Evolutionary conservation across 2,329 filamentous ascomycete genomes (phyloP), one percentile per base, ranked within the genome.

Genomic region (Acrocalymma vagum): DNA sequence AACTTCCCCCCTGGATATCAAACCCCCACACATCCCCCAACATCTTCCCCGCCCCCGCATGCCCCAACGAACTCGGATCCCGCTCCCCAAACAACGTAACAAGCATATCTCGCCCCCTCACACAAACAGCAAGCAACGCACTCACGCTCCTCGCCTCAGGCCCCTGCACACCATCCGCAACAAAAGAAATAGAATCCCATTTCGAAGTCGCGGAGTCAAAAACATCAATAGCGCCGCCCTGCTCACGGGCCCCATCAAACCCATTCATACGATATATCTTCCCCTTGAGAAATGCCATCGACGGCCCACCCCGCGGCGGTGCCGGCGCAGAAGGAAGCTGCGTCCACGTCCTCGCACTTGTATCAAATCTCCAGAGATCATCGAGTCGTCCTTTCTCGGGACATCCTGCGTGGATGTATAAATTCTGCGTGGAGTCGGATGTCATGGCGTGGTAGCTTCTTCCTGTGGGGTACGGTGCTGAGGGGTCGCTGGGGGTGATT

Each of bases 251-350:
- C 1, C 87, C 89, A 64, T 93, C 87, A 55, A 86, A 93, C 0
- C 90, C 90, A 47, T 90, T 88, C 73, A 90, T 92, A 18, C 90
- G 80, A 70, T 86, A 95, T 6, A 95, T 67, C 16, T 83, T 80
- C 16, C 81, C 82, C 38, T 80, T 78, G 29, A 78, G 78, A 36
- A 85, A 78, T 1, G 85, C 82, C 17, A 95, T 82, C 4, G 83
- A 81, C 0, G 87, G 74, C 2, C 88, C 89, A 15, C 84, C 84
- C 31, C 89, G 78, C 0, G 81, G 72, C 6, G 85, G 81, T 1
- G 79, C 85, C 0, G 88, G 88, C 0, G 88, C 89, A 6, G 81
- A 67, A 0, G 85, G 78, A 10, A 89, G 76, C 58, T 86, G 77
- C 25, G 77, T 82, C 90, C 90, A 95, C 2, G 77, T 74, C 37